Base-by-base conservation (phyloP, 148 eudicot species). In the Hydrangea macrophylla region DNA sequence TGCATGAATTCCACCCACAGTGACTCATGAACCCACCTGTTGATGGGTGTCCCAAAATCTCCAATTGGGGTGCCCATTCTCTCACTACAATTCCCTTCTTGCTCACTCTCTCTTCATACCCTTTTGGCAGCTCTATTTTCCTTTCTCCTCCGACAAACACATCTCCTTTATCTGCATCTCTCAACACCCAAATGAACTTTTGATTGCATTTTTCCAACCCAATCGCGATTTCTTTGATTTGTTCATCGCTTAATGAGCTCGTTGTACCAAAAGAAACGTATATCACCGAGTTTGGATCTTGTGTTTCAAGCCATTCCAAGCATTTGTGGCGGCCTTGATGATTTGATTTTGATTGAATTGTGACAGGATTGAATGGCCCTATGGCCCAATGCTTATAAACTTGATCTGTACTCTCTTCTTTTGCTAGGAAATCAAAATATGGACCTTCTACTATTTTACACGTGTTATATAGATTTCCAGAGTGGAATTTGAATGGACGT, bases 191-290 rank as follows among this genome's bases (percentile, higher is more conserved):
- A n/a, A n/a, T n/a, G n/a, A n/a, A n/a, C n/a, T n/a, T n/a, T n/a
- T n/a, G n/a, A n/a, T n/a, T n/a, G n/a, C n/a, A n/a, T n/a, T n/a
- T n/a, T n/a, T n/a, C n/a, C n/a, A n/a, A n/a, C n/a, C n/a, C n/a
- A n/a, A n/a, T n/a, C n/a, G n/a, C n/a, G n/a, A n/a, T n/a, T n/a
- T n/a, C n/a, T n/a, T n/a, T n/a, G n/a, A n/a, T n/a, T n/a, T n/a
- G n/a, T 33, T 56, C 60, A 25, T 56, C 15, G 33, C 26, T 56
- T n/a, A 56, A 3, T 12, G 60, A 56, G 18, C 18, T 56, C 15
- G 60, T 56, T 7, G 60, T 12, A 11, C 60, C 60, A n/a, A 56
- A 56, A 3, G 60, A 56, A 12, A 56, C 60, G 15, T 27, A 56
- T 33, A 56, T 10, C 60, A 56, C 60, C 26, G 60, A 56, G 0